phyloP scores from a whole-genome alignment of 2,329 filamentous ascomycete genomes.

The Penicillium nordicum region DNA sequence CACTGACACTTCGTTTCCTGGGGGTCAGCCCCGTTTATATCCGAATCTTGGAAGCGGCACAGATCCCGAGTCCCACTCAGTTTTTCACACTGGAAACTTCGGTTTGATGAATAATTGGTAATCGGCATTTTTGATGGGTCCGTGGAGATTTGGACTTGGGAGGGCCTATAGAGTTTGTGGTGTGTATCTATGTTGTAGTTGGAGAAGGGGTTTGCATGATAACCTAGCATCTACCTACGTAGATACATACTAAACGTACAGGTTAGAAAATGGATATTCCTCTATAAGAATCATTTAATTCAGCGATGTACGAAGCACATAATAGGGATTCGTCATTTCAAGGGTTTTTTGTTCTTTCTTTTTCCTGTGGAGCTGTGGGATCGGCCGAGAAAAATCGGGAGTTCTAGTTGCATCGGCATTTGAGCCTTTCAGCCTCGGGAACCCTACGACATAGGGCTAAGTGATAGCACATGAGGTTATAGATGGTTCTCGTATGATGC shows the following conservation, averaged over 20 bases:
- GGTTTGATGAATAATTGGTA: slow-evolving; percentile 16
- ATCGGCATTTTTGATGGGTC: slow-evolving; percentile 5
- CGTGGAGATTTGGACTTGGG: background rate
- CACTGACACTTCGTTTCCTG: background rate
- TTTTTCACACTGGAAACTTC: slow-evolving; percentile 10
- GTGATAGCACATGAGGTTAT: background rate
- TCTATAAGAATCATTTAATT: background rate
- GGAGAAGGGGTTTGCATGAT: background rate
- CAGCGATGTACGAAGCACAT: too few species aligned
- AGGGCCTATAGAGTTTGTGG: background rate
- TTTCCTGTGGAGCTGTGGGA: background rate
- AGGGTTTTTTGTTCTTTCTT: background rate
- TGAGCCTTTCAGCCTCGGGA: background rate
- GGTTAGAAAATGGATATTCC: background rate
- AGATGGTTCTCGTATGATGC: background rate
- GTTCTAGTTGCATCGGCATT: background rate
- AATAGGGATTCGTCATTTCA: background rate
- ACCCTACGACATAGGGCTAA: background rate
- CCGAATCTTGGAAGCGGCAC: slow-evolving; percentile 1
- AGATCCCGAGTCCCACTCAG: slow-evolving; percentile 7
- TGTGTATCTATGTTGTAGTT: background rate
- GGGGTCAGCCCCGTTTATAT: slow-evolving; percentile 17
- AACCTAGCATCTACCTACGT: background rate
- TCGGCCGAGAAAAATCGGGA: background rate
- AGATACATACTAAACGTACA: background rate